These are phyloP conservation scores for Dichotomocladium elegans DNA, from an alignment of 371 early-diverging fungal species.

Conservation along the genomic window DNA sequence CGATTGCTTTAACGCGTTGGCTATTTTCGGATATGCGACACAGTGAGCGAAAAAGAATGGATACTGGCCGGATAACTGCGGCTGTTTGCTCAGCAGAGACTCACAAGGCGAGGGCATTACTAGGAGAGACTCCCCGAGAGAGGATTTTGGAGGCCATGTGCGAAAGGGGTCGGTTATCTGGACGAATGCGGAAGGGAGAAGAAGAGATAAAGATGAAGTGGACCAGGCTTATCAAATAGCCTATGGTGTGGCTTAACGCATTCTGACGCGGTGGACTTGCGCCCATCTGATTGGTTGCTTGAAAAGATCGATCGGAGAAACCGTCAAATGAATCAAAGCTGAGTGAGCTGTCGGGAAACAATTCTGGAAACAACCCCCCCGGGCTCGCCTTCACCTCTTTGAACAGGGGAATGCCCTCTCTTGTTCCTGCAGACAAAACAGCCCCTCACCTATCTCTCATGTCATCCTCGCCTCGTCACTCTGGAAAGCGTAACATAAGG, in stretches of 20 bases:
- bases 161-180: too few relatives aligned
- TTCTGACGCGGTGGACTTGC: neutral
- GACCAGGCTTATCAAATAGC: neutral
- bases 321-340: too few relatives aligned
- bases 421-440: too few relatives aligned
- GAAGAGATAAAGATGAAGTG: slow-evolving; percentile 1
- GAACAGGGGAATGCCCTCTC: too few relatives aligned
- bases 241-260: neutral
- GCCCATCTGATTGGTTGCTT: neutral
- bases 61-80: too few relatives aligned
- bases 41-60: neutral
- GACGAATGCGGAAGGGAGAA: slow-evolving; percentile 5
- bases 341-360: too few relatives aligned
- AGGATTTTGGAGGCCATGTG: slow-evolving; percentile 39
- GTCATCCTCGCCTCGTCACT: too few relatives aligned
- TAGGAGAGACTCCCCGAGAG: slow-evolving; percentile 20
- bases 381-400: too few relatives aligned
- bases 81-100: slow-evolving; percentile 5
- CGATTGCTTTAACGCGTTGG: slow-evolving; percentile 3
- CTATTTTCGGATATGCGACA: neutral
- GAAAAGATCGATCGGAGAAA: too few relatives aligned
- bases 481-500: too few relatives aligned
- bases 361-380: too few relatives aligned
- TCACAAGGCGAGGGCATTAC: slow-evolving; percentile 24
- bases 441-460: too few relatives aligned